phyloP scores from a whole-genome alignment of 2,329 filamentous ascomycete genomes.

The Cercospora citrullina region DNA sequence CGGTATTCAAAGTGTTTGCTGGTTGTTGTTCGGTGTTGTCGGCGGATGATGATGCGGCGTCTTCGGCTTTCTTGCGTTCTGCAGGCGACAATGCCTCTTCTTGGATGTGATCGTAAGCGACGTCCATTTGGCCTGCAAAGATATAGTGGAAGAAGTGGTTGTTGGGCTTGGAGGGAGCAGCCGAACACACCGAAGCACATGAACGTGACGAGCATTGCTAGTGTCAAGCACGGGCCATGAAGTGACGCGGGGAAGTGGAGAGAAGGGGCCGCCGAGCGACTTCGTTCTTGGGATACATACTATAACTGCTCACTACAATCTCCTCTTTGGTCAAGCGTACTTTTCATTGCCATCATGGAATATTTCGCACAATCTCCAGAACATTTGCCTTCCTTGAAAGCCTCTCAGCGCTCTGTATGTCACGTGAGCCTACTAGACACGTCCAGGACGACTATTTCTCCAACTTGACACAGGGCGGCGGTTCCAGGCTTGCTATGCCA shows the following conservation, averaged over 20 bases:
- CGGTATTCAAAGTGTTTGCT: constrained; percentile 64
- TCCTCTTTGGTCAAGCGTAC: not conserved
- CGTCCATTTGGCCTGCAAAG: constrained; percentile 66
- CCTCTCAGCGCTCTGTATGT: not conserved
- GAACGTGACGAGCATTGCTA: not conserved
- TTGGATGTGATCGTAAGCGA: constrained; percentile 95
- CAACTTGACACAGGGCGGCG: not conserved
- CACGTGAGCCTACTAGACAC: not conserved
- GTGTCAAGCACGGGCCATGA: not conserved
- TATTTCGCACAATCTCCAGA: not conserved
- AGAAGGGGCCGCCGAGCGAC: not conserved
- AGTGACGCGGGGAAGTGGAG: constrained; percentile 3
- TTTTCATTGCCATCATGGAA: no score
- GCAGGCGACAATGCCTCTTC: constrained; percentile 68
- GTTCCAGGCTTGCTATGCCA: not conserved
- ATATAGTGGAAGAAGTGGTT: not conserved
- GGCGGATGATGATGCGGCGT: constrained; percentile 9
- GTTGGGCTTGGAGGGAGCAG: not conserved
- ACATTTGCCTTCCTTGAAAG: not conserved
- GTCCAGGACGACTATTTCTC: not conserved
- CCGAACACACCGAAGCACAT: not conserved
- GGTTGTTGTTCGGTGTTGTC: constrained; percentile 29
- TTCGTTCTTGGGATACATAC: not conserved
- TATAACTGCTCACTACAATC: not conserved
- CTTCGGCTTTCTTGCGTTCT: constrained; percentile 40